These are phyloP conservation scores for Brassica cretica DNA, from an alignment of 345 rosid species.

Conservation along the genomic window DNA sequence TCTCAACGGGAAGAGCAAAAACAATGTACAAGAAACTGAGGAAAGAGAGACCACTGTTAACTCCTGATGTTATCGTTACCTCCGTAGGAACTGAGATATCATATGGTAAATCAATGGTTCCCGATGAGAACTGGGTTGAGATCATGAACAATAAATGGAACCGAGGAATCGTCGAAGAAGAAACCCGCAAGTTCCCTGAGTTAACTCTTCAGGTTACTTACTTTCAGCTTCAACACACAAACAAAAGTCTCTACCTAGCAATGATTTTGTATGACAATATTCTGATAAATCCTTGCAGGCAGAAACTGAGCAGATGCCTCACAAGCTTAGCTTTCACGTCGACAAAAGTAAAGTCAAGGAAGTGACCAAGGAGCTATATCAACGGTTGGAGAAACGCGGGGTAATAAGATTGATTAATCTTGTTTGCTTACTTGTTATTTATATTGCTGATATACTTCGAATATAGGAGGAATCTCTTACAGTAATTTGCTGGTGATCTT, in stretches of 20 bases:
- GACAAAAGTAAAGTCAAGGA: slow-evolving; percentile 69
- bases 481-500: neutral
- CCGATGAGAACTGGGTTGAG: slow-evolving; percentile 80
- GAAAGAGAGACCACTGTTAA: slow-evolving; percentile 81
- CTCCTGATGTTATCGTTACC: slow-evolving; percentile 89
- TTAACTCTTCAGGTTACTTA: slow-evolving; percentile 73
- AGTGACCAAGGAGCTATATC: slow-evolving; percentile 57
- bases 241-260: neutral
- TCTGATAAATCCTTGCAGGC: slow-evolving; percentile 21
- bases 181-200: slow-evolving; percentile 79
- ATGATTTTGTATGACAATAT: neutral
- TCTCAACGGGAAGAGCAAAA: slow-evolving; percentile 86
- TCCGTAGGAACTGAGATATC: slow-evolving; percentile 98
- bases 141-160: slow-evolving; percentile 85
- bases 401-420: slow-evolving; percentile 41
- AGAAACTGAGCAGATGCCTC: slow-evolving; percentile 76
- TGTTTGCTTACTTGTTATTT: neutral
- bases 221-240: slow-evolving; percentile 4
- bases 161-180: slow-evolving; percentile 61
- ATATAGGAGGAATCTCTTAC: neutral
- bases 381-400: slow-evolving; percentile 63
- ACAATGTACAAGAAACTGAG: slow-evolving; percentile 62
- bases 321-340: slow-evolving; percentile 78
- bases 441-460: neutral
- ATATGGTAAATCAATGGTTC: slow-evolving; percentile 74